Percentiles rank a stretch among this genome's conserved stretches.
These are phyloP conservation scores for Torulaspora pretoriensis DNA, from an alignment of 1,139 yeast species.

Conservation along the genomic window DNA sequence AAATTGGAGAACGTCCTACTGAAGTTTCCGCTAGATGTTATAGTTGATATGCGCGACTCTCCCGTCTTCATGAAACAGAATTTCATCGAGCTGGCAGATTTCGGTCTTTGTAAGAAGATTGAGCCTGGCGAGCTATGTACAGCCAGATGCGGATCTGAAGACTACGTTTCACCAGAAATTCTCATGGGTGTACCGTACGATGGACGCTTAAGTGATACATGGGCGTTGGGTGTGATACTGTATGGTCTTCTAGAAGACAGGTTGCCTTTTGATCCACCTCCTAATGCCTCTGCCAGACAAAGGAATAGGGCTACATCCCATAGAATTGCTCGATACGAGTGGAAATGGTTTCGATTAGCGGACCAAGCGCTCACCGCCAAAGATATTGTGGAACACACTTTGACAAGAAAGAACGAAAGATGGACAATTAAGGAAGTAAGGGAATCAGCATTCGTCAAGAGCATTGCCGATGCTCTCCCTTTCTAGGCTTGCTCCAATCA, in stretches of 20 bases:
- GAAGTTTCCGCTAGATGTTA: constrained; percentile 38
- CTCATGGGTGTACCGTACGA: constrained; percentile 86
- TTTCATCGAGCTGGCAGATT: constrained; percentile 70
- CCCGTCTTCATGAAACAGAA: constrained; percentile 16
- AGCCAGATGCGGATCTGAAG: constrained; percentile 94
- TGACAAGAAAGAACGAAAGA: constrained; percentile 52
- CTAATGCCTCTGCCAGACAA: constrained; percentile 46
- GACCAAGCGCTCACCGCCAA: constrained; percentile 47
- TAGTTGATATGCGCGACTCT: constrained; percentile 28
- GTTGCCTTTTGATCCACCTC: constrained; percentile 81
- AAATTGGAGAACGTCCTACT: constrained; percentile 77
- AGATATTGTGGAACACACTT: constrained; percentile 48
- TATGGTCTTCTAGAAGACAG: constrained; percentile 80
- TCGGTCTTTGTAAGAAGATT: constrained; percentile 76
- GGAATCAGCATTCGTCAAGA: constrained; percentile 37
- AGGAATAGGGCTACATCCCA: constrained; percentile 66
- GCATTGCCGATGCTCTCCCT: constrained; percentile 9
- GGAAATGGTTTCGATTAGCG: constrained; percentile 68
- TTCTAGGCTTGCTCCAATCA: neutral
- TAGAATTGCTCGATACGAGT: constrained; percentile 85
- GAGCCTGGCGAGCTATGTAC: constrained; percentile 54
- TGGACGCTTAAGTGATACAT: constrained; percentile 83
- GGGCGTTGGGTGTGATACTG: constrained; percentile 91
- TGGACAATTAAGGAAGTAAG: constrained; percentile 41
- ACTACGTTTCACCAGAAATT: constrained; percentile 90